Evolutionary conservation across 805 yeast species (phyloP).

Genomic region (Schizosaccharomyces lindneri): DNA sequence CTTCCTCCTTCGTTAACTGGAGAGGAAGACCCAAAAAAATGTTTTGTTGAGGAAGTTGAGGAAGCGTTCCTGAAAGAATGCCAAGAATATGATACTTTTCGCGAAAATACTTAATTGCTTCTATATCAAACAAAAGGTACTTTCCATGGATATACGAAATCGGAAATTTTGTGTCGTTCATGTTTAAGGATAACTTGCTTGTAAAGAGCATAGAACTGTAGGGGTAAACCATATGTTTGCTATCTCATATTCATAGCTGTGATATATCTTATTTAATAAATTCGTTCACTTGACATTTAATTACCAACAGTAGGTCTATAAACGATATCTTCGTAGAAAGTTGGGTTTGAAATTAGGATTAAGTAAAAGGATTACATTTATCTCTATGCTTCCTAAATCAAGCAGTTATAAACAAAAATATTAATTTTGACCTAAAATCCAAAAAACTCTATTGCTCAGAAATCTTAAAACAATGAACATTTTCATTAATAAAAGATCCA

Average conservation of each 20-base stretch:
- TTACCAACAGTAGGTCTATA: too few species aligned
- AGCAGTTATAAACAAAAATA: not conserved
- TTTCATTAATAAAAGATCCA: not conserved
- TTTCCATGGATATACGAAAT: slow-evolving; percentile 7
- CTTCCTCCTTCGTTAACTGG: slow-evolving; percentile 48
- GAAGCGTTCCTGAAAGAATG: slow-evolving; percentile 54
- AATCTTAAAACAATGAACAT: not conserved
- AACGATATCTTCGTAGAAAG: too few species aligned
- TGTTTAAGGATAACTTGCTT: not conserved
- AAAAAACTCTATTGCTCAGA: not conserved
- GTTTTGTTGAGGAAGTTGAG: slow-evolving; percentile 84
- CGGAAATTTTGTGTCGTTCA: not conserved
- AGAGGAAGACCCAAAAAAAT: slow-evolving; percentile 68
- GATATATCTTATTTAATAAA: too few species aligned
- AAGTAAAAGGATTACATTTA: too few species aligned
- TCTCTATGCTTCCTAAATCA: not conserved
- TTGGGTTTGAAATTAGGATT: too few species aligned
- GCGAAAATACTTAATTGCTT: slow-evolving; percentile 28
- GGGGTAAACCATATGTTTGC: too few species aligned
- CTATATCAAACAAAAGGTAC: slow-evolving; percentile 8
- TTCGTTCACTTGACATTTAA: too few species aligned
- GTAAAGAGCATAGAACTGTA: not conserved
- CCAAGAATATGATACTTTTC: slow-evolving; percentile 43
- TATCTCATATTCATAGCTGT: too few species aligned
- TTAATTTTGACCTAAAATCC: not conserved